These are phyloP conservation scores for Auricularia sp. DNA, from an alignment of 768 basidiomycete genomes.

Conservation along the genomic window DNA sequence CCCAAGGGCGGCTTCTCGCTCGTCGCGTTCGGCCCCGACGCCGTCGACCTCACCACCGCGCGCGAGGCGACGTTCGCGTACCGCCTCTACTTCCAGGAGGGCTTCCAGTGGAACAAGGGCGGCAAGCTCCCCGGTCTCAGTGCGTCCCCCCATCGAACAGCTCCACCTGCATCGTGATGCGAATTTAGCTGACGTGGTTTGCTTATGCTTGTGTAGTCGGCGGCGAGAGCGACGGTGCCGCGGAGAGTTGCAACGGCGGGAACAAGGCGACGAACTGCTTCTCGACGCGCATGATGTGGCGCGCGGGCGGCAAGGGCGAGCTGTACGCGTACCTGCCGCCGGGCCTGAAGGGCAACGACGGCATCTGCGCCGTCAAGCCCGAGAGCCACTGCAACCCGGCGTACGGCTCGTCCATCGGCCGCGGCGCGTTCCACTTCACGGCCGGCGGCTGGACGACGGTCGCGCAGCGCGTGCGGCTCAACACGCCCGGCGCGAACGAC, in stretches of 20 bases:
- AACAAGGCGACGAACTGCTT: slow-evolving; percentile 46
- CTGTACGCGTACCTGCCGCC: slow-evolving; percentile 61
- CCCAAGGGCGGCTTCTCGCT: slow-evolving; percentile 57
- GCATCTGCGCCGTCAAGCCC: slow-evolving; percentile 39
- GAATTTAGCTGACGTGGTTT: too few relatives aligned
- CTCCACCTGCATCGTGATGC: too few relatives aligned
- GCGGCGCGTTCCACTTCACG: slow-evolving; percentile 16
- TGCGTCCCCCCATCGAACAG: slow-evolving; percentile 21
- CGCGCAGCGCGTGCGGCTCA: slow-evolving; percentile 18
- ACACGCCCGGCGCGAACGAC: slow-evolving; percentile 17
- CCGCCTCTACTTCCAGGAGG: slow-evolving; percentile 51
- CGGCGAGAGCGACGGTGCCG: slow-evolving; percentile 39
- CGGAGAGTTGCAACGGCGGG: slow-evolving; percentile 54
- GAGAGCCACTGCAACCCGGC: slow-evolving; percentile 46
- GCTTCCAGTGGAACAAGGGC: slow-evolving; percentile 55
- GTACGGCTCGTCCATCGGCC: slow-evolving; percentile 24
- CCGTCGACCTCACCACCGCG: slow-evolving; percentile 36
- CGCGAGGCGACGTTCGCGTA: slow-evolving; percentile 56
- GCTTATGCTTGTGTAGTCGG: slow-evolving; percentile 24
- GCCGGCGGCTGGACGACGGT: slow-evolving; percentile 17
- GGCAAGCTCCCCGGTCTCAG: slow-evolving; percentile 68
- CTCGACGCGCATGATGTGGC: slow-evolving; percentile 64
- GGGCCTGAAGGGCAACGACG: slow-evolving; percentile 26
- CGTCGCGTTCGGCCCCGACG: slow-evolving; percentile 47
- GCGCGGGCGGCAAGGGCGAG: slow-evolving; percentile 47